These are phyloP conservation scores for Isabelozyma gotoi DNA, from an alignment of 805 yeast genomes.

Conservation along the genomic window DNA sequence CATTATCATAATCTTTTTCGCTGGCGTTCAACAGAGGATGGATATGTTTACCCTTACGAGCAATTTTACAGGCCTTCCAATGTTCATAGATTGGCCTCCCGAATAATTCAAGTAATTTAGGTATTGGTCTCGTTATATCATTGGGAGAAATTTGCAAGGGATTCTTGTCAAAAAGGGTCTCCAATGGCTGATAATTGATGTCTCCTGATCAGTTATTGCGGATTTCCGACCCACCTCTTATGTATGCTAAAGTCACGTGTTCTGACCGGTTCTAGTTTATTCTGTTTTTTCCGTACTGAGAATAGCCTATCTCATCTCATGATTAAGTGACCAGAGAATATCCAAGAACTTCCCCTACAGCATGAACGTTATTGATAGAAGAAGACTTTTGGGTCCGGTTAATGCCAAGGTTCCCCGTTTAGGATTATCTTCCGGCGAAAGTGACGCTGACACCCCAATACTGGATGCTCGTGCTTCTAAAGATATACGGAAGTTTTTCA, in stretches of 20 bases:
- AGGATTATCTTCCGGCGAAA: conserved; percentile 8
- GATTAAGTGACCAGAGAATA: too few species aligned
- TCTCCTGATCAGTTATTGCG: too few species aligned
- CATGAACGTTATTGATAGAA: conserved; percentile 61
- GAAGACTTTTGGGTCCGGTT: conserved; percentile 83
- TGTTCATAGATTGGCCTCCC: conserved; percentile 77
- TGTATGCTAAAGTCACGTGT: too few species aligned
- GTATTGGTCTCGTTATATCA: conserved; percentile 43
- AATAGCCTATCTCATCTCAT: neutral
- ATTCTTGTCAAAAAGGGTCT: conserved; percentile 56
- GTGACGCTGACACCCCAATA: conserved; percentile 3
- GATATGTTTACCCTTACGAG: conserved; percentile 65
- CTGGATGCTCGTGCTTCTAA: conserved; percentile 9
- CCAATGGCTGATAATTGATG: conserved; percentile 52
- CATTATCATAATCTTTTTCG: conserved; percentile 82
- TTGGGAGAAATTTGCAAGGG: conserved; percentile 17
- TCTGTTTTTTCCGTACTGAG: neutral
- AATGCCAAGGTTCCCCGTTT: conserved; percentile 47
- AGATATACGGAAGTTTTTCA: conserved; percentile 46
- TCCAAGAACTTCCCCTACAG: neutral
- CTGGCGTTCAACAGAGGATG: conserved; percentile 66
- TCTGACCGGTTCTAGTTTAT: too few species aligned
- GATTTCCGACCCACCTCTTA: too few species aligned
- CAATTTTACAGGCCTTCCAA: conserved; percentile 76
- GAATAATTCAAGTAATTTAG: conserved; percentile 50